Evolutionary conservation across 1,284 basidiomycete species (phyloP), one percentile per base, ranked within the genome.

Genomic region (Takashimella tepidaria): DNA sequence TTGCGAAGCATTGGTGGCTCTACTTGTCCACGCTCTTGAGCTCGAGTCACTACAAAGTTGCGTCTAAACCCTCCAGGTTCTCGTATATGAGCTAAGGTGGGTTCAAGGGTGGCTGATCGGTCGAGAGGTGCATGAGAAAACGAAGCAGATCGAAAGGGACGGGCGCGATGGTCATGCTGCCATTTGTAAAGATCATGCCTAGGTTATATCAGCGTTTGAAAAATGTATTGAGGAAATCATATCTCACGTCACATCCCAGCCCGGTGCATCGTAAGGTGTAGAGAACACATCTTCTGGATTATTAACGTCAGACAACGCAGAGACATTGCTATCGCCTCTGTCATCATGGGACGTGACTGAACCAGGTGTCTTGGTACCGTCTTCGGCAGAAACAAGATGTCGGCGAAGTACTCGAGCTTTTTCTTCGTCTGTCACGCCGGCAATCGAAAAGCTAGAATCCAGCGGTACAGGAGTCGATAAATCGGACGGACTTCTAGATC

Each of bases 101-200:
- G 87, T 52, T 78, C 76, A n/a, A 74, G 62, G 27, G 62, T 59
- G n/a, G 60, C 63, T 23, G 74, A 85, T 75, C 50, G 78, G 74
- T 44, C 82, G 75, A 22, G 79, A 75, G 45, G 83, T 79, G 72
- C 61, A 12, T 84, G 85, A 10, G 86, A 80, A 69, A 85, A 89
- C 0, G 89, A 92, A 13, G 83, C 82, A 5, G 82, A 80, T 20
- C 75, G 68, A 23, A 84, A 81, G 16, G 75, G 75, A 48, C 80
- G 79, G 42, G 84, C 80, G 31, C 80, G 80, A 59, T 86, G 85
- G 55, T 87, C 84, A 16, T 85, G 81, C 63, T 92, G 87, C 88
- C 90, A 95, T 76, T 93, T 93, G 80, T 95, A 95, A 41, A 96
- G 86, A 59, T 85, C 85, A 67, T 93, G 90, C n/a, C 89, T 91